Base-by-base conservation (phyloP, 345 rosid genomes). In the Heritiera fomes region DNA sequence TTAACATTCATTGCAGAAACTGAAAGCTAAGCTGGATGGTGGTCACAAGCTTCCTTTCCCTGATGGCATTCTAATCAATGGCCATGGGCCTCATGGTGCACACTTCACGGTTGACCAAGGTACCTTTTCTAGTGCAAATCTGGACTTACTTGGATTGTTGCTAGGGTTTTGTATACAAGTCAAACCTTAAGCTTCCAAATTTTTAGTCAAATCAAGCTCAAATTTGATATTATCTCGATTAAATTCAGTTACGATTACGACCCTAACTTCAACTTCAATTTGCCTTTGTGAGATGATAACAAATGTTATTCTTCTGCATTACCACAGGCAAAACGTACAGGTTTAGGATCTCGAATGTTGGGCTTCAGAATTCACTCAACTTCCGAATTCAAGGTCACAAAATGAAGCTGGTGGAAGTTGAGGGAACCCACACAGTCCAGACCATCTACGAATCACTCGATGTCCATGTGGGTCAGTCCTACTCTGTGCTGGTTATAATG, bases 401-500 rank as follows among this genome's bases (percentile, higher is more conserved):
- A 47, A 82, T 95, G 94, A 87, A 86, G 84, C 88, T 95, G 47
- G 94, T 95, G 10, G 99, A 95, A 84, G 97, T 92, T 0, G 98
- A 95, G 74, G 99, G 99, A 40, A 93, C 96, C 15, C 97, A 95
- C 84, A 92, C 99, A 0, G 69, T 92, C 38, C 99, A 95, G 77
- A 84, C 88, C 69, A 75, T 83, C 17, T 91, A 89, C 76, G 78
- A 88, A 2, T 88, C 93, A 0, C 82, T 95, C 14, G 99, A 93
- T 77, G 80, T 95, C 68, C 98, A 93, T 62, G 93, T 91, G 69
- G 97, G 99, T 8, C 99, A 95, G 69, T 92, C 97, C 59, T 92
- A 87, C 78, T 95, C 99, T 1, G 96, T 95, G 72, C 84, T 95
- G 2, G 92, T 95, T 79, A 90, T 98, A 15, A 91, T 91, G 83